Evolutionary conservation across 352 stramenopile genomes (phyloP), one percentile per base, ranked within the genome.

Genomic region (Stephanocyclus meneghinianus): DNA sequence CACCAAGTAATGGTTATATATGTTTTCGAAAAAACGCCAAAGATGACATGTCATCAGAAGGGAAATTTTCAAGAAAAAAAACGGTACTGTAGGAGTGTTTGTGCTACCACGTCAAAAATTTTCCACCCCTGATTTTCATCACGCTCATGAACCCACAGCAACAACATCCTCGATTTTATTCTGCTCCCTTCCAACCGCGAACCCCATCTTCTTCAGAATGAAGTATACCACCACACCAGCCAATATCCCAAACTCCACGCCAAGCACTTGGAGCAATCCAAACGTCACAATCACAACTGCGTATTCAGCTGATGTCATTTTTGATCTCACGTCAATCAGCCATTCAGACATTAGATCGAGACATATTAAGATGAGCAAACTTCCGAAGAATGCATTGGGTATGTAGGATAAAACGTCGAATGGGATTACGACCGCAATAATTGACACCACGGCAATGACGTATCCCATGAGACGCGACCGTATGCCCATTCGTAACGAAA

Each of bases 341-440:
- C 97, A 99, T 84, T 99, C 97, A 70, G 95, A 83, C 93, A 99
- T 95, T 0, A 99, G 84, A 85, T 99, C 96, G 11, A 98, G 92
- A 35, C 95, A 96, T 73, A 99, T 98, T 82, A 99, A 97, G 16
- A 98, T 95, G 16, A 99, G 86, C 40, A 98, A 94, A 11, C 95
- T 95, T 4, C 96, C 97, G 79, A 99, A 99, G 88, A 99, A 99
- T 81, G 98, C 97, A 15, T 95, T 97, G 6, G 97, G 97, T 16
- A 99, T 84, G 71, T 95, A 97, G 59, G 93, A 95, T 80, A 99
- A 94, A 55, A 99, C 87, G n/a, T 96, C 95, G 51, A 99, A 80
- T 18, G 96, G 96, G 29, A 97, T 69, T 4, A 98, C 70, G 37
- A 96, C 85, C 26, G 95, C 68, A 2, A 92, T 47, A 0, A 94